These are phyloP conservation scores for Pseudocercospora pini-densiflorae DNA, from an alignment of 2,329 filamentous ascomycete genomes.

Conservation along the genomic window DNA sequence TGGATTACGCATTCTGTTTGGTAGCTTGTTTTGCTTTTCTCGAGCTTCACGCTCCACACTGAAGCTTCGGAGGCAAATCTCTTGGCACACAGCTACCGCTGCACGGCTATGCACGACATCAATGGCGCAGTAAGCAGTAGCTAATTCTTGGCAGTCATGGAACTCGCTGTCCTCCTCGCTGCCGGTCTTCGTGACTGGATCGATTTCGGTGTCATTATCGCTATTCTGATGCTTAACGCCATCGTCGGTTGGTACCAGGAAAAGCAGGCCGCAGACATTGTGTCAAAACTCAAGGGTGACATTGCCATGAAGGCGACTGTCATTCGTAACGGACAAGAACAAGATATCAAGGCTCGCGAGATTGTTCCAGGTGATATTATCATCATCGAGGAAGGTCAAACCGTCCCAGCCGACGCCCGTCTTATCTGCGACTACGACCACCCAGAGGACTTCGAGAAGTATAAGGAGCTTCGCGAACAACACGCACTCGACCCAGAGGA, in stretches of 20 bases:
- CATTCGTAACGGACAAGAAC: slow-evolving; percentile 69
- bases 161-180: slow-evolving; percentile 73
- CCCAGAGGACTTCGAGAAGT: slow-evolving; percentile 69
- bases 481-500: slow-evolving; percentile 59
- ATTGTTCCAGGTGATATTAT: slow-evolving; percentile 78
- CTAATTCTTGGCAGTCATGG: slow-evolving; percentile 64
- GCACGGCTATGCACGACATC: slow-evolving; percentile 20
- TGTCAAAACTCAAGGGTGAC: slow-evolving; percentile 75
- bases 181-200: slow-evolving; percentile 77
- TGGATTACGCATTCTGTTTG: slow-evolving; percentile 24
- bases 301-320: slow-evolving; percentile 75
- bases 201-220: slow-evolving; percentile 77
- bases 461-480: slow-evolving; percentile 65
- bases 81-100: slow-evolving; percentile 26
- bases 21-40: slow-evolving; percentile 19
- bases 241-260: slow-evolving; percentile 81
- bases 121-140: slow-evolving; percentile 9
- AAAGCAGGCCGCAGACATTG: slow-evolving; percentile 78
- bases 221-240: slow-evolving; percentile 75
- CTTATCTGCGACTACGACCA: slow-evolving; percentile 75
- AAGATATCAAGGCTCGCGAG: slow-evolving; percentile 73
- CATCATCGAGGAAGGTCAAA: slow-evolving; percentile 72
- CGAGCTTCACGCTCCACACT: slow-evolving; percentile 25
- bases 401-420: slow-evolving; percentile 70
- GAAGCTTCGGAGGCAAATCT: slow-evolving; percentile 34